A percentile compares a stretch with the other conserved stretches of the same genome.
phyloP scores from a whole-genome alignment of 371 early-diverging fungal species.

The Mucor racemosus region DNA sequence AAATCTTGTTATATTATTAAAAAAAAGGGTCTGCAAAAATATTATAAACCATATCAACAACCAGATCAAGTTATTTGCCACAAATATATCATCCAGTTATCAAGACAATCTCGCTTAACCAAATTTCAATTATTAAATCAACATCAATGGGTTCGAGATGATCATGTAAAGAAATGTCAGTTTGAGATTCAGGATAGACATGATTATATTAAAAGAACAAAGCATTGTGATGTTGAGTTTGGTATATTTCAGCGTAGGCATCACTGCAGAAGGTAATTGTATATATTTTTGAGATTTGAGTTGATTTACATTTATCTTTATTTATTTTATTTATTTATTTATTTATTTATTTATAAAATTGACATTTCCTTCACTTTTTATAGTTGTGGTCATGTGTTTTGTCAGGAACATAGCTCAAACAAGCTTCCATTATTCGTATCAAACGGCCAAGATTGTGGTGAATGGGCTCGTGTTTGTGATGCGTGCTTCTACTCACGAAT shows the following conservation, averaged over 20 bases:
- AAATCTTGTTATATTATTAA: neutral
- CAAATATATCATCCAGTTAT: conserved; percentile 25
- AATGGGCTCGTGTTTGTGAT: conserved; percentile 38
- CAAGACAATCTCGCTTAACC: conserved; percentile 12
- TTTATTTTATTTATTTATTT: too few relatives aligned
- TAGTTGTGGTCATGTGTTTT: conserved; percentile 36
- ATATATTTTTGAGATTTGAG: neutral
- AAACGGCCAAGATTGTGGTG: conserved; percentile 24
- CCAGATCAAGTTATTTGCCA: conserved; percentile 14
- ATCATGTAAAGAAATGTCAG: conserved; percentile 10
- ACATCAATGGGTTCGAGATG: conserved; percentile 22
- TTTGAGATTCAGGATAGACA: conserved; percentile 12
- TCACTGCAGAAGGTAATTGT: conserved; percentile 36
- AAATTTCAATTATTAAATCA: conserved; percentile 14
- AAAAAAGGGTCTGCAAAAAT: conserved; percentile 25
- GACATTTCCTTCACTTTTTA: neutral
- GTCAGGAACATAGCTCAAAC: conserved; percentile 32
- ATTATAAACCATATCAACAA: conserved; percentile 9
- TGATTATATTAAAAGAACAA: neutral
- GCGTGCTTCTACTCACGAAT: conserved; percentile 28
- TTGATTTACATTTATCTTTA: too few relatives aligned
- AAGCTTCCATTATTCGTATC: conserved; percentile 18
- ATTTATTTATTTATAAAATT: too few relatives aligned
- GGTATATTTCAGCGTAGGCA: conserved; percentile 24
- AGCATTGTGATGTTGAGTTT: conserved; percentile 22